Evolutionary conservation across 2,329 filamentous ascomycete species (phyloP), one percentile per base, ranked within the genome.

Genomic region (Aspergillus uvarum): DNA sequence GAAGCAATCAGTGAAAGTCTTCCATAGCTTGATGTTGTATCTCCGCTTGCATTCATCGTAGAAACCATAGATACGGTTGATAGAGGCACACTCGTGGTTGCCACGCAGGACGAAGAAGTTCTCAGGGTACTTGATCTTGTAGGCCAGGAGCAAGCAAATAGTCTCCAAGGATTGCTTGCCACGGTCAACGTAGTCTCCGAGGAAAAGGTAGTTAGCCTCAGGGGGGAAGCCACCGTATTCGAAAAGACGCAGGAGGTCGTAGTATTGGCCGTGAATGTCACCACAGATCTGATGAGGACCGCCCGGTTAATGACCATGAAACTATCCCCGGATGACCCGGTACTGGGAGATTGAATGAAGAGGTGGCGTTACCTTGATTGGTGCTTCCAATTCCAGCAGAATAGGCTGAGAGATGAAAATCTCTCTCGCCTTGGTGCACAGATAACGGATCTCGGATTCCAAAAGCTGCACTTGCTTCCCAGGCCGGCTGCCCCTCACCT

Each of bases 81-180:
- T 96, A 56, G 91, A 96, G 61, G 95, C 95, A 81, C 95, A 98
- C 80, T 99, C 95, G 84, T 99, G 95, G 84, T 99, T 99, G 65
- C 95, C 95, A 69, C 95, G 92, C 61, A 99, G 87, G 68, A 99
- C 90, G 84, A 99, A 99, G 83, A 99, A 98, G 83, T 99, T 99
- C 82, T 99, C 95, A 52, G 95, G 95, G 77, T 96, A 98, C 83
- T 98, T 98, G 86, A 99, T 96, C 87, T 99, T 99, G 87, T 98
- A 99, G 64, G 92, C 92, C 54, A 99, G 86, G 59, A 99, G 85
- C 65, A 99, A 84, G 82, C 92, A 96, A 80, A 99, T 98, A 68
- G 95, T 98, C 84, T 99, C 95, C 57, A 99, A 89, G 42, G 94
- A 97, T 81, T 99, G 95, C 85, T 99, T 98, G 82, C 95, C 95